phyloP scores from a whole-genome alignment of 805 yeast genomes.

The Kazachstania kunashirensis region DNA sequence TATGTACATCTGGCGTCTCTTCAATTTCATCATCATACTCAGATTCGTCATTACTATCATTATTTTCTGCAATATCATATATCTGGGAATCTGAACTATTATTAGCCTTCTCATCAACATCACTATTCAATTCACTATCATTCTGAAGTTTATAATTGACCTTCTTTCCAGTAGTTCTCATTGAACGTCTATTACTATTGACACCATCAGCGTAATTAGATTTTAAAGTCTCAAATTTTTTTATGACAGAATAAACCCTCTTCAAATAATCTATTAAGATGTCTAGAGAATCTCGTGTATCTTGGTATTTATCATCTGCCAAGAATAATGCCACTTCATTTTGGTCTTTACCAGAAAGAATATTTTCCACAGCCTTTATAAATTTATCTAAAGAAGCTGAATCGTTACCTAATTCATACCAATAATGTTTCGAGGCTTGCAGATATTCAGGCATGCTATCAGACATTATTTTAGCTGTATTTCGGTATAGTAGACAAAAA shows the following conservation, averaged over 20 bases:
- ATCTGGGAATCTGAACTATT: no score
- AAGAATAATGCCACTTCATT: constrained; percentile 8
- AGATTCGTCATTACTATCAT: neutral
- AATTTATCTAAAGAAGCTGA: constrained; percentile 18
- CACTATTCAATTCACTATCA: constrained; percentile 3
- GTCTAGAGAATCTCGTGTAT: constrained; percentile 16
- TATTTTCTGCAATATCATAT: neutral
- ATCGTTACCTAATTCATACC: constrained; percentile 26
- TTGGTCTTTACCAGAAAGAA: neutral
- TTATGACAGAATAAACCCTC: constrained; percentile 34
- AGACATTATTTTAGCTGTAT: constrained; percentile 16
- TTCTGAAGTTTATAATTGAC: constrained; percentile 4
- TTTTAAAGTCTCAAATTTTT: constrained; percentile 51
- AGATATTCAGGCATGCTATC: constrained; percentile 11
- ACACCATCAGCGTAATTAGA: constrained; percentile 7
- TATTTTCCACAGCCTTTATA: constrained; percentile 12
- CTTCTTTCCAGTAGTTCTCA: constrained; percentile 7
- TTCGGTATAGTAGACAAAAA: constrained; percentile 23
- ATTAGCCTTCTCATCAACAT: neutral
- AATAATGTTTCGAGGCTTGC: constrained; percentile 12
- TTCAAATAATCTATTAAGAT: constrained; percentile 14
- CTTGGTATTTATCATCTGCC: constrained; percentile 17
- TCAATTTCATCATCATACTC: constrained; percentile 1
- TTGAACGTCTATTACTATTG: constrained; percentile 7
- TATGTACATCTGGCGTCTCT: neutral